A percentile compares a stretch with the other conserved stretches of the same genome.
phyloP scores from a whole-genome alignment of 176 grass and related monocot genomes.

The barley (Hordeum vulgare) region DNA sequence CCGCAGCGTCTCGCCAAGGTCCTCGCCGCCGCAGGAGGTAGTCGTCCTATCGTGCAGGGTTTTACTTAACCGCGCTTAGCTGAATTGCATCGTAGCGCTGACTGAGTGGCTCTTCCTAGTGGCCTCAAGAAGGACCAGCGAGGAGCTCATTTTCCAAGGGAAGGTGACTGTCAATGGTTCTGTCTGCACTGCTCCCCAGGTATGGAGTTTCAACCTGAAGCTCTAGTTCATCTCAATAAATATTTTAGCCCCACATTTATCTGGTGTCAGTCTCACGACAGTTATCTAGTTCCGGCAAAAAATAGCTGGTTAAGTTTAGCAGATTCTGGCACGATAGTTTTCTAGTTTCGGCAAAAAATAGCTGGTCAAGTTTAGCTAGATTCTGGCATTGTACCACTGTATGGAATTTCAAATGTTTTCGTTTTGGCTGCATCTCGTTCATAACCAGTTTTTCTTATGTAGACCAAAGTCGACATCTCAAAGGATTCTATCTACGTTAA shows the following conservation, averaged over 20 bases:
- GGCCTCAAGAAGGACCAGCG: slow-evolving; percentile 81
- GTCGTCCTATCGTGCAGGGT: background rate
- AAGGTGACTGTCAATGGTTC: slow-evolving; percentile 96
- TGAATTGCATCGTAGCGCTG: background rate
- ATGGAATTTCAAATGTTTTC: background rate
- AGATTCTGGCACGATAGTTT: background rate
- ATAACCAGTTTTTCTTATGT: slow-evolving; percentile 23
- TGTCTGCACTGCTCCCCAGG: slow-evolving; percentile 82
- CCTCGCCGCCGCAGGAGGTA: slow-evolving; percentile 83
- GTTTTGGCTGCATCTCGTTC: background rate
- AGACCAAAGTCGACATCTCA: slow-evolving; percentile 70
- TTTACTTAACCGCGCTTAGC: too few relatives aligned
- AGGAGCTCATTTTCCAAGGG: slow-evolving; percentile 94
- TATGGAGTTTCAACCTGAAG: slow-evolving; percentile 17
- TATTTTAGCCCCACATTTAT: slow-evolving; percentile 2
- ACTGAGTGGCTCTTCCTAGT: slow-evolving; percentile 36
- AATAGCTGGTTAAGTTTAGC: background rate
- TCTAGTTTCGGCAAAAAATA: background rate
- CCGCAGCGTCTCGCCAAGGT: slow-evolving; percentile 70
- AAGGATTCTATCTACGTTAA: slow-evolving; percentile 98
- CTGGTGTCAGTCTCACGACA: background rate
- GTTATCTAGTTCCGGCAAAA: background rate
- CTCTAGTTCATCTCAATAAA: background rate
- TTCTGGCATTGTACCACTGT: background rate
- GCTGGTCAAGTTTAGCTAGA: background rate